Percentiles rank a stretch among this genome's conserved stretches.
Evolutionary conservation across 345 rosid genomes (phyloP).

Genomic region (Boechera retrofracta): DNA sequence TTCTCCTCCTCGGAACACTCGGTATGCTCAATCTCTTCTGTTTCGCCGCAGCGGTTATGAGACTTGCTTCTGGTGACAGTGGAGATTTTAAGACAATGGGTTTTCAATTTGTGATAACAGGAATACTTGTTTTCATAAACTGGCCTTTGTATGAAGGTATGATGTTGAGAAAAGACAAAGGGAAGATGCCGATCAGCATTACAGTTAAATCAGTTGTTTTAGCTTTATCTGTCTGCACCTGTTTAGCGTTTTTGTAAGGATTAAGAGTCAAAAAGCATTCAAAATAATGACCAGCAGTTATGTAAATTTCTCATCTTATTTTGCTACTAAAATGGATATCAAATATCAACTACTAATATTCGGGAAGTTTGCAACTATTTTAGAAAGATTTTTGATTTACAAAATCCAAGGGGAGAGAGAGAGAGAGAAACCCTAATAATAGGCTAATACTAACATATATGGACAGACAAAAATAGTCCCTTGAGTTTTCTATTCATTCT

Average conservation of each 20-base stretch:
- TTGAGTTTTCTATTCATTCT: conserved; percentile 33
- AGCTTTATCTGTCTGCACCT: conserved; percentile 49
- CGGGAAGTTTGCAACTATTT: conserved; percentile 31
- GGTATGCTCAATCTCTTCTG: conserved; percentile 65
- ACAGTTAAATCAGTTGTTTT: conserved; percentile 52
- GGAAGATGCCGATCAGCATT: conserved; percentile 60
- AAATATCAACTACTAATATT: conserved; percentile 1
- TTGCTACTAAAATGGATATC: conserved; percentile 13
- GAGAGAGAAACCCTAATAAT: conserved; percentile 17
- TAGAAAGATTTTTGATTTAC: conserved; percentile 35
- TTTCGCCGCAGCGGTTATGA: conserved; percentile 40
- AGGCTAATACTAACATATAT: conserved; percentile 36
- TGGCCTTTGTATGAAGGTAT: conserved; percentile 70
- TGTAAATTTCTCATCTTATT: background rate
- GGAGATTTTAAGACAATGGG: conserved; percentile 42
- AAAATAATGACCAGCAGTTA: background rate
- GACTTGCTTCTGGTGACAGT: conserved; percentile 3
- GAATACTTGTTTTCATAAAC: conserved; percentile 55
- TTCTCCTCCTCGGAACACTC: conserved; percentile 59
- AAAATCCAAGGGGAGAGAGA: conserved; percentile 30
- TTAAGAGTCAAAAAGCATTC: background rate
- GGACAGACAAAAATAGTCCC: conserved; percentile 39
- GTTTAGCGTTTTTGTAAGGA: conserved; percentile 44
- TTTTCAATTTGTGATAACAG: conserved; percentile 60
- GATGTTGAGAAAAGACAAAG: conserved; percentile 64